A percentile compares a stretch with the other conserved stretches of the same genome.
Evolutionary conservation across 352 stramenopile species (phyloP).

Genomic region (Phytopythium mirpurense): DNA sequence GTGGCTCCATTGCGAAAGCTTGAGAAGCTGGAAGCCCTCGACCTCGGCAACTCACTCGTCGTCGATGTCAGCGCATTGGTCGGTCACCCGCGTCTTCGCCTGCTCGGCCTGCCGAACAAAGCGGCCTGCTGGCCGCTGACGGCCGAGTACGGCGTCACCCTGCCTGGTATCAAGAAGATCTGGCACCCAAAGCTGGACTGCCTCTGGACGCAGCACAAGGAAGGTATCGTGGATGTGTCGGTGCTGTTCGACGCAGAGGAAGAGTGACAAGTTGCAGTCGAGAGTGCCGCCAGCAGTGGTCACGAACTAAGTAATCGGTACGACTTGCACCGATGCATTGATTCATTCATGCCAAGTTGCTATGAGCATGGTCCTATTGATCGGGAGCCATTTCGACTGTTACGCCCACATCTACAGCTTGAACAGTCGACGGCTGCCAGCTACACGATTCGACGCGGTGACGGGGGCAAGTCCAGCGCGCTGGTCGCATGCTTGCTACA

Average conservation of each 20-base stretch:
- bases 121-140: background rate
- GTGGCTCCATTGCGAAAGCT: background rate
- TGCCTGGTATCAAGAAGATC: background rate
- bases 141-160: background rate
- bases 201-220: constrained; percentile 4
- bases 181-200: constrained; percentile 1
- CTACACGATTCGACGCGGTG: too few species aligned
- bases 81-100: background rate
- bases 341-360: too few species aligned
- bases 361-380: too few species aligned
- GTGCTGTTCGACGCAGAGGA: background rate
- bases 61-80: background rate
- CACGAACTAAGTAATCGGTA: too few species aligned
- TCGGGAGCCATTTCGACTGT: too few species aligned
- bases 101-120: background rate
- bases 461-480: too few species aligned
- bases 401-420: too few species aligned
- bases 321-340: too few species aligned
- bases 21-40: background rate
- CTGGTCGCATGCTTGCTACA: too few species aligned
- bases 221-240: background rate
- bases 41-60: background rate
- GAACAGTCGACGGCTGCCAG: too few species aligned
- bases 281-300: too few species aligned
- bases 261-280: too few species aligned